Base-by-base conservation (phyloP, 2,329 filamentous ascomycete species). In the Sclerotinia sclerotiorum region DNA sequence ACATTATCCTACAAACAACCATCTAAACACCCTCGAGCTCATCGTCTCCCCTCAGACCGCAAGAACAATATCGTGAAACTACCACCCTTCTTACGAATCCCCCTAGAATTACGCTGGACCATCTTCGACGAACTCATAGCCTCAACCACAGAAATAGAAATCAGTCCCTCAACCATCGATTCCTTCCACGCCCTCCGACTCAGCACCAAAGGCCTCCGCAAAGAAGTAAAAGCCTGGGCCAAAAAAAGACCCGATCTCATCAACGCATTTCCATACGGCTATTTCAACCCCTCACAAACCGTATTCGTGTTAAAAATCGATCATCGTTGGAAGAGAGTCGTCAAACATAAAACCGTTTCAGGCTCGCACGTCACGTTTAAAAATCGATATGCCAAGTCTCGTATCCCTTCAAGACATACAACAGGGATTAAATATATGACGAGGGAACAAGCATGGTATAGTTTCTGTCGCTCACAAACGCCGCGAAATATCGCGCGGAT, bases 11-110 rank as follows among this genome's bases (percentile, higher is more conserved):
- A 13, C 1, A 51, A 27, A 51, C 32, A 32, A 10, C 24, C 46
- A 6, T 3, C 29, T 3, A 39, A 35, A 39, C 0, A 10, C 13
- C 2, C 5, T 5, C 15, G 2, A 21, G 15, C 1, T 6, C n/a
- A n/a, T n/a, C n/a, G n/a, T n/a, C 2, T 8, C 7, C 5, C 5
- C 2, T n/a, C 8, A 15, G 6, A 13, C 1, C n/a, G 2, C 1
- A 51, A 63, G 15, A 1, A 27, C 2, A 4, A 11, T 39, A 1
- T 11, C 11, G 6, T 17, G 15, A 51, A 39, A 5, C 7, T n/a
- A 8, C 48, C 60, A 8, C 46, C 60, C 1, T 51, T 63, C 32
- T 35, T 63, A 5, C 7, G 46, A 7, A 52, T 63, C 0, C 60
- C 60, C 5, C 15, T n/a, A 21, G 60, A 63, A 3, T 27, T 63